Base-by-base conservation (phyloP, 2,329 filamentous ascomycete genomes). In the Plenodomus biglobosus region DNA sequence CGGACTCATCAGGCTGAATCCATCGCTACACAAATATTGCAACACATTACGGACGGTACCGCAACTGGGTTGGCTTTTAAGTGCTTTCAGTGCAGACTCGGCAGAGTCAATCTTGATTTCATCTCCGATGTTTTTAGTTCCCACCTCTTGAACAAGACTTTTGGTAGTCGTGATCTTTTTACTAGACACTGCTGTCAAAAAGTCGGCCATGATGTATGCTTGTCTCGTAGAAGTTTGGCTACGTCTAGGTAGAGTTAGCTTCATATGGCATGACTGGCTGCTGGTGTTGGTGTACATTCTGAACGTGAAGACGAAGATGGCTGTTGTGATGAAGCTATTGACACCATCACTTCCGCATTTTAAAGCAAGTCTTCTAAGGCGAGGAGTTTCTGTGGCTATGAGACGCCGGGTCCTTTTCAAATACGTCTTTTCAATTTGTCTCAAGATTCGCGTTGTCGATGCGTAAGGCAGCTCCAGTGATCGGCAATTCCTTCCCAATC, bases 51-150 rank as follows among this genome's bases (percentile, higher is more conserved):
- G 69, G 1, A 90, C 72, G 2, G 75, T 74, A 8, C 82, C 78
- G 55, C 84, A 80, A 59, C 81, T 79, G 3, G 87, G 87, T 57
- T 90, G 80, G 35, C 72, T 76, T 53, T 79, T 84, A 11, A 91
- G 72, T 2, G 76, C 73, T 35, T 84, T 77, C n/a, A 89, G 70
- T 8, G 78, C 82, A 50, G 84, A 81, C 34, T 72, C 63, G 19
- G 75, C 62, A 10, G 72, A 67, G 18, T 62, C 50, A 22, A 72
- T 51, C 11, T 35, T 19, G 37, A 54, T 36, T 34, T 44, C 38
- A 40, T 59, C 50, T 42, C 50, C 53, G 22, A 52, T 48, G 22
- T 44, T 49, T 38, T 50, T 36, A 32, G 34, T 45, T 16, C 54
- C 45, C n/a, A 57, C 45, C 24, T 62, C 49, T 20, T 56, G 45